Conservation (phyloP, 352 stramenopile genomes). For the Phytopythium kandeliae region DNA sequence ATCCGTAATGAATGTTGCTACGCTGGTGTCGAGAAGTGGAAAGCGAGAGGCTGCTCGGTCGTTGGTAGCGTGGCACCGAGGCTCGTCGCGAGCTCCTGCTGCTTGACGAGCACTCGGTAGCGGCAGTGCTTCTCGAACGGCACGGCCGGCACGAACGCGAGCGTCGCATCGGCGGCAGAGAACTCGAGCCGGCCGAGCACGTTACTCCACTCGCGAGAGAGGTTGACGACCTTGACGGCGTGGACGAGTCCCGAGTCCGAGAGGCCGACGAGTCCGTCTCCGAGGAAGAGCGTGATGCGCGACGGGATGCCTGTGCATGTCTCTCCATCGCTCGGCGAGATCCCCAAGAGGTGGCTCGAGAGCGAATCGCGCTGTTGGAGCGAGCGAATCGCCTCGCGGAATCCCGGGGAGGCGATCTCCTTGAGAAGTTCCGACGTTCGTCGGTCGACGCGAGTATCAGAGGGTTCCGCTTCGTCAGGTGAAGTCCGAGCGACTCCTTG, state of each 20-base stretch:
- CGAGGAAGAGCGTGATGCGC: constrained; percentile 15
- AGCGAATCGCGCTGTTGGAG: constrained; percentile 4
- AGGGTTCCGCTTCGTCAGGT: background rate
- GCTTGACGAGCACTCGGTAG: constrained; percentile 16
- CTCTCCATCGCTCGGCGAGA: constrained; percentile 12
- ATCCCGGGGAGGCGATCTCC: background rate
- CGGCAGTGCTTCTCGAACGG: constrained; percentile 20
- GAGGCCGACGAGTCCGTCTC: constrained; percentile 17
- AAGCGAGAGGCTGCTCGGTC: constrained; percentile 6
- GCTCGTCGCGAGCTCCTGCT: constrained; percentile 22
- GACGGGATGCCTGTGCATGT: constrained; percentile 10
- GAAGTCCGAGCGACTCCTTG: background rate
- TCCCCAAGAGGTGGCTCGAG: constrained; percentile 10
- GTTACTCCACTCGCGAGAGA: constrained; percentile 13
- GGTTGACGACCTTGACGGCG: constrained; percentile 19
- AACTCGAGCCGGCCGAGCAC: constrained; percentile 21
- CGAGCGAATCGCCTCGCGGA: background rate
- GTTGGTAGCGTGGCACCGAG: constrained; percentile 17
- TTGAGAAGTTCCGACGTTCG: background rate
- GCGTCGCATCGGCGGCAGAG: constrained; percentile 6
- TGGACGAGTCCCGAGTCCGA: constrained; percentile 15
- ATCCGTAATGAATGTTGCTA: background rate
- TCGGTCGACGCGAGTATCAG: background rate
- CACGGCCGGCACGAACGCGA: constrained; percentile 15
- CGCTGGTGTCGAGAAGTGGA: constrained; percentile 20